Conservation (phyloP, 768 basidiomycete genomes). For the Mrakia frigida region DNA sequence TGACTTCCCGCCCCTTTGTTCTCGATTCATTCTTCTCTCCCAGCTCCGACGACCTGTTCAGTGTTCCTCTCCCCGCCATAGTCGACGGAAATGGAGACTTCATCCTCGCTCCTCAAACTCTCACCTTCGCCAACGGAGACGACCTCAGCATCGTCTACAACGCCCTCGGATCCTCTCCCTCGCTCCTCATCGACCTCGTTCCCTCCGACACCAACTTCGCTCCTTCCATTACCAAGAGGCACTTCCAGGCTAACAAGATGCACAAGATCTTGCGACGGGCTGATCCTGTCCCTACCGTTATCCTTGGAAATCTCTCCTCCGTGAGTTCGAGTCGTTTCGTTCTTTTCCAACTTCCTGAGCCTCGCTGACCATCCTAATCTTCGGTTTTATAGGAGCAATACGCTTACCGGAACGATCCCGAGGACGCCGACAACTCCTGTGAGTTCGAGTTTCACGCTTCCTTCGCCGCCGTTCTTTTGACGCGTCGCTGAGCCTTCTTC, state of each 20-base stretch:
- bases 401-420: neutral
- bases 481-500: no score
- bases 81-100: neutral
- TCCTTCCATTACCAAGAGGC: slow-evolving; percentile 10
- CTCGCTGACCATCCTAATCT: no score
- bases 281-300: neutral
- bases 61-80: neutral
- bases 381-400: neutral
- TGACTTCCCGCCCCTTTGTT: no score
- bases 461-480: no score
- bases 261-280: slow-evolving; percentile 3
- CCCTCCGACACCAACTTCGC: slow-evolving; percentile 31
- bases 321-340: no score
- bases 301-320: slow-evolving; percentile 16
- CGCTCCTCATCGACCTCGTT: slow-evolving; percentile 35
- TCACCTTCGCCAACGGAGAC: neutral
- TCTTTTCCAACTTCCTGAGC: no score
- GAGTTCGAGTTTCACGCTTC: no score
- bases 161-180: slow-evolving; percentile 21
- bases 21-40: no score
- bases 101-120: neutral
- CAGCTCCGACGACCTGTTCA: neutral
- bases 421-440: neutral
- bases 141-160: neutral
- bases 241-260: slow-evolving; percentile 2